Conservation (phyloP, 2,329 filamentous ascomycete species). For the Fusarium oligoseptatum region DNA sequence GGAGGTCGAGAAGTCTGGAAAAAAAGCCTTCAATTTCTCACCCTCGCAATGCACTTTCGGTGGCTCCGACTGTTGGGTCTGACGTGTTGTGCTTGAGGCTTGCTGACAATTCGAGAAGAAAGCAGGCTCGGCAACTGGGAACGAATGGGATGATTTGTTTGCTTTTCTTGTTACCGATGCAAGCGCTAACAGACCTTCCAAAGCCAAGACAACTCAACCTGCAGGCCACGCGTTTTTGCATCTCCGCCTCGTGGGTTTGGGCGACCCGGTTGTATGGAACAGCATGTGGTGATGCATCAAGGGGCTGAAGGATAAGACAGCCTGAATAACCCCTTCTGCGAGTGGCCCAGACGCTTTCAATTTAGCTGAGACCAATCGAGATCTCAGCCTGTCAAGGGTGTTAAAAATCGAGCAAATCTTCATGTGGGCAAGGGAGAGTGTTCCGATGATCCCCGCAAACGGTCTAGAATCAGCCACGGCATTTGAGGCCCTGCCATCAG, state of each 20-base stretch:
- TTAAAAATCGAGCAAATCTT: background rate
- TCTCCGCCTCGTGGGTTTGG: background rate
- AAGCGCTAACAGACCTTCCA: background rate
- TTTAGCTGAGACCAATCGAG: conserved; percentile 2
- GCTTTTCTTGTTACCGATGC: background rate
- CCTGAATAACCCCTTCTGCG: background rate
- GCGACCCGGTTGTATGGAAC: conserved; percentile 1
- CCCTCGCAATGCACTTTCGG: background rate
- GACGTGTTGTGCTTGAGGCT: background rate
- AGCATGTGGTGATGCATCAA: background rate
- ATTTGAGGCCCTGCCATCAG: conserved; percentile 6
- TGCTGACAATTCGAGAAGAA: background rate
- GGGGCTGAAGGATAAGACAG: background rate
- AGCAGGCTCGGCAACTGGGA: background rate
- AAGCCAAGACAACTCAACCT: background rate
- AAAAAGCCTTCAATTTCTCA: background rate
- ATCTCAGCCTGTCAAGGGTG: background rate
- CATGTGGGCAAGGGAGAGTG: background rate
- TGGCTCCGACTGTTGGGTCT: background rate
- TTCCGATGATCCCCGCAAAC: conserved; percentile 32
- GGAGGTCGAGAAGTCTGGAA: background rate
- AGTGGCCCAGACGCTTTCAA: background rate
- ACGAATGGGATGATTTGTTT: background rate
- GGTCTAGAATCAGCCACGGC: conserved; percentile 33
- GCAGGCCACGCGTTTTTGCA: background rate